These are phyloP conservation scores for Vigna hirtella DNA, from an alignment of 306 rosid species.

Conservation along the genomic window DNA sequence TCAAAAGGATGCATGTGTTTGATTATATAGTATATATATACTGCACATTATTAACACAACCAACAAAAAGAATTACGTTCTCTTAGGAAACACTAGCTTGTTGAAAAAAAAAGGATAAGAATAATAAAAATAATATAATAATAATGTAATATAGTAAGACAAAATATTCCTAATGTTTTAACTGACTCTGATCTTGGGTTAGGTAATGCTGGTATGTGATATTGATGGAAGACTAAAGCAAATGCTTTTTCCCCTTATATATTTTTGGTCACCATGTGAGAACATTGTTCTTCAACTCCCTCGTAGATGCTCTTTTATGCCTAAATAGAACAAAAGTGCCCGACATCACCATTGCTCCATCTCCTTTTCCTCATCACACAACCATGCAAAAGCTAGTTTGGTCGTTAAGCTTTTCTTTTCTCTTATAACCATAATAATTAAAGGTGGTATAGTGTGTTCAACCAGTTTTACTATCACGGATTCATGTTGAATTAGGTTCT, in stretches of 20 bases:
- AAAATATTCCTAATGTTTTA: constrained; percentile 45
- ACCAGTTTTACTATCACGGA: too few species aligned
- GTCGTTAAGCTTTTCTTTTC: constrained; percentile 18
- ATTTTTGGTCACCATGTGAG: constrained; percentile 47
- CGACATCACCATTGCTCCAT: constrained; percentile 43
- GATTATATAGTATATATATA: neutral
- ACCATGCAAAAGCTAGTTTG: constrained; percentile 20
- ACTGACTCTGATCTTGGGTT: constrained; percentile 39
- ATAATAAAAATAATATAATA: neutral
- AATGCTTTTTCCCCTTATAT: constrained; percentile 36
- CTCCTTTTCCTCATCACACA: constrained; percentile 21
- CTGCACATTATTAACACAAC: neutral
- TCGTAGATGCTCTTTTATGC: constrained; percentile 34
- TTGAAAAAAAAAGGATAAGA: neutral
- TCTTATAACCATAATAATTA: too few species aligned
- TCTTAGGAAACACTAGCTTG: neutral
- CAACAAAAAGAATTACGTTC: neutral
- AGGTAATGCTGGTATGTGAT: constrained; percentile 48
- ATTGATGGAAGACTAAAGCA: constrained; percentile 46
- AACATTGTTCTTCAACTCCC: constrained; percentile 44
- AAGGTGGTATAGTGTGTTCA: too few species aligned
- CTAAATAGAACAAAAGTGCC: constrained; percentile 31
- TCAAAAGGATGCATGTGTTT: neutral
- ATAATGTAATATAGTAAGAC: constrained; percentile 35
- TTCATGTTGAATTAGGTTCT: too few species aligned